Percentiles rank a stretch among this genome's conserved stretches.
These are phyloP conservation scores for Epichloe gansuensis DNA, from an alignment of 2,329 filamentous ascomycete genomes.

Conservation along the genomic window DNA sequence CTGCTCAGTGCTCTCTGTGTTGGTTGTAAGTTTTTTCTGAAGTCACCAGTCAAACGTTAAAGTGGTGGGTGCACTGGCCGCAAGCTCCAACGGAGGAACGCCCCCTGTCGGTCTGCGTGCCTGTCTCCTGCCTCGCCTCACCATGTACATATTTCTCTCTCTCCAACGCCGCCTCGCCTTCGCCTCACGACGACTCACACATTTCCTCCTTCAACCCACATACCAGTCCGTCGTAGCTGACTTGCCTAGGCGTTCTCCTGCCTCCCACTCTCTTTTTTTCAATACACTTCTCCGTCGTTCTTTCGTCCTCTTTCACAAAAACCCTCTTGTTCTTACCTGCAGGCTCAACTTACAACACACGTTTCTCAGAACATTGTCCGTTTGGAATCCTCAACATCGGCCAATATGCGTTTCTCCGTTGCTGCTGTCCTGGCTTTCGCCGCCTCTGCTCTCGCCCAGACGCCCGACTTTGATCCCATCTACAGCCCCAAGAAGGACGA, in stretches of 20 bases:
- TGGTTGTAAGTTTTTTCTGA: no score
- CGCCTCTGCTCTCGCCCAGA: slow-evolving; percentile 39
- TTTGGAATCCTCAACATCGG: background rate
- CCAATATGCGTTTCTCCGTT: slow-evolving; percentile 44
- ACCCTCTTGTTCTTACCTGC: background rate
- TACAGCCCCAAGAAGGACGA: slow-evolving; percentile 31
- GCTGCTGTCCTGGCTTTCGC: slow-evolving; percentile 39
- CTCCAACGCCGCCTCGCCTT: slow-evolving; percentile 10
- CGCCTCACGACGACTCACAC: background rate
- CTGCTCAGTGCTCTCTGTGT: no score
- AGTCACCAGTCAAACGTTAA: no score
- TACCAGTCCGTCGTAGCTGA: slow-evolving; percentile 13
- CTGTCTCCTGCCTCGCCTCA: slow-evolving; percentile 4
- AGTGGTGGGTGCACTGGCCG: no score
- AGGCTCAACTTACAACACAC: background rate
- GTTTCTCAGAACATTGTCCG: background rate
- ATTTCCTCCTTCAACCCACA: slow-evolving; percentile 8
- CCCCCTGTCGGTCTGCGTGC: background rate
- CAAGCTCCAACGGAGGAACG: background rate
- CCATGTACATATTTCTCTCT: background rate
- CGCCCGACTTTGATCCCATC: slow-evolving; percentile 42
- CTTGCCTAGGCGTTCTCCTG: slow-evolving; percentile 11
- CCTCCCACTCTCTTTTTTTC: slow-evolving; percentile 20
- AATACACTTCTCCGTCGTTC: slow-evolving; percentile 6
- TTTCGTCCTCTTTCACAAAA: slow-evolving; percentile 3